Percentiles rank a stretch among this genome's conserved stretches.
These are phyloP conservation scores for Trichoderma orchidacearum DNA, from an alignment of 495 filamentous ascomycete genomes.

Conservation along the genomic window DNA sequence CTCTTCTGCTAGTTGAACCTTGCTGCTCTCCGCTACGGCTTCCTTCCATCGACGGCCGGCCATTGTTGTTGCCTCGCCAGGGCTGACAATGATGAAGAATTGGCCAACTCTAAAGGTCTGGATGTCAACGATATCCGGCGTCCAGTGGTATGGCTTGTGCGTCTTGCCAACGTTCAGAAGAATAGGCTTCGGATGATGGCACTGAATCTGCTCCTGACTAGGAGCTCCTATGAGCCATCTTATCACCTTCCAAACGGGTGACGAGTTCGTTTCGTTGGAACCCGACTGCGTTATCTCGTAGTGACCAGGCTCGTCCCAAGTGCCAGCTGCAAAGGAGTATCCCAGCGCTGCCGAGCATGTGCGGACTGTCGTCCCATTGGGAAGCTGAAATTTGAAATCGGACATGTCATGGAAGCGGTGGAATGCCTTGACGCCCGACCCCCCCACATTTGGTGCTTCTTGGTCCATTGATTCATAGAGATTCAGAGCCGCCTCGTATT, in stretches of 20 bases:
- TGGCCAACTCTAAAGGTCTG: conserved; percentile 83
- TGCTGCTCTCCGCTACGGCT: conserved; percentile 46
- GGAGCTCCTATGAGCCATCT: conserved; percentile 60
- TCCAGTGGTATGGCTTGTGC: conserved; percentile 71
- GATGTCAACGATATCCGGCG: conserved; percentile 85
- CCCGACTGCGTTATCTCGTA: conserved; percentile 92
- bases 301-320: conserved; percentile 80
- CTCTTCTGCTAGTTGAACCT: conserved; percentile 27
- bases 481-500: conserved; percentile 53
- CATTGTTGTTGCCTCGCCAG: conserved; percentile 94
- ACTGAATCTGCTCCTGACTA: conserved; percentile 53
- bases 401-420: conserved; percentile 69
- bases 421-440: conserved; percentile 53
- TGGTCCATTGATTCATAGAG: conserved; percentile 45
- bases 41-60: conserved; percentile 82
- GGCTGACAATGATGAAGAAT: conserved; percentile 71
- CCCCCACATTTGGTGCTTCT: conserved; percentile 34
- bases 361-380: conserved; percentile 55
- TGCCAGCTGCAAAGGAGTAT: conserved; percentile 89
- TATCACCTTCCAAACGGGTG: conserved; percentile 73
- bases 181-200: conserved; percentile 77
- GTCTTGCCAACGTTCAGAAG: conserved; percentile 82
- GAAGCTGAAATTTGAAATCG: conserved; percentile 55
- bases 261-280: conserved; percentile 56
- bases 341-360: conserved; percentile 91